Evolutionary conservation across 169 alveolate species (phyloP).

Genomic region (Eimeria acervulina): DNA sequence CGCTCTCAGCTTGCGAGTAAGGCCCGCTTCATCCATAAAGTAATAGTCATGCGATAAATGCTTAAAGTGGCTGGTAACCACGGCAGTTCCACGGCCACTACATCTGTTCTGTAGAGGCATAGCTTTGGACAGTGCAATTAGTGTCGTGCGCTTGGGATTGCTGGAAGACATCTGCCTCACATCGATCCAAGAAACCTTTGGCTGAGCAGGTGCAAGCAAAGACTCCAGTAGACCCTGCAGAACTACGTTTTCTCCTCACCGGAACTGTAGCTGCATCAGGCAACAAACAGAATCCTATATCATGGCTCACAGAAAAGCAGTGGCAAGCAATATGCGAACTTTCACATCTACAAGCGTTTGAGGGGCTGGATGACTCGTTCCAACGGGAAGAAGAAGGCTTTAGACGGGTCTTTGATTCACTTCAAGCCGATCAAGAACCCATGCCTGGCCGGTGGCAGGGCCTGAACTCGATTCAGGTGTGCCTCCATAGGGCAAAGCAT

Average conservation of each 20-base stretch:
- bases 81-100: neutral
- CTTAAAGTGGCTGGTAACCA: neutral
- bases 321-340: slow-evolving; percentile 95
- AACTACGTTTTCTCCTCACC: slow-evolving; percentile 96
- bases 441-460: slow-evolving; percentile 95
- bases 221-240: slow-evolving; percentile 89
- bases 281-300: slow-evolving; percentile 91
- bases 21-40: neutral
- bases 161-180: neutral
- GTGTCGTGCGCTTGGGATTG: neutral
- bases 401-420: slow-evolving; percentile 92
- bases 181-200: neutral
- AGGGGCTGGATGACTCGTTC: slow-evolving; percentile 93
- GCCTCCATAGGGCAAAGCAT: slow-evolving; percentile 81
- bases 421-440: slow-evolving; percentile 93
- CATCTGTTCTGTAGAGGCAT: neutral
- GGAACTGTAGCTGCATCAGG: slow-evolving; percentile 95
- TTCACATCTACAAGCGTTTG: slow-evolving; percentile 90
- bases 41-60: neutral
- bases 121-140: neutral
- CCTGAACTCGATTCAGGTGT: slow-evolving; percentile 81
- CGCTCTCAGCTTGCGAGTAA: slow-evolving; percentile 89
- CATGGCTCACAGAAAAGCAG: slow-evolving; percentile 94
- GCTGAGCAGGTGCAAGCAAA: slow-evolving; percentile 77
- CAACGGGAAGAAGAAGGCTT: slow-evolving; percentile 89